phyloP scores from a whole-genome alignment of 108 stramenopile genomes.

The Stephanodiscus triporus region DNA sequence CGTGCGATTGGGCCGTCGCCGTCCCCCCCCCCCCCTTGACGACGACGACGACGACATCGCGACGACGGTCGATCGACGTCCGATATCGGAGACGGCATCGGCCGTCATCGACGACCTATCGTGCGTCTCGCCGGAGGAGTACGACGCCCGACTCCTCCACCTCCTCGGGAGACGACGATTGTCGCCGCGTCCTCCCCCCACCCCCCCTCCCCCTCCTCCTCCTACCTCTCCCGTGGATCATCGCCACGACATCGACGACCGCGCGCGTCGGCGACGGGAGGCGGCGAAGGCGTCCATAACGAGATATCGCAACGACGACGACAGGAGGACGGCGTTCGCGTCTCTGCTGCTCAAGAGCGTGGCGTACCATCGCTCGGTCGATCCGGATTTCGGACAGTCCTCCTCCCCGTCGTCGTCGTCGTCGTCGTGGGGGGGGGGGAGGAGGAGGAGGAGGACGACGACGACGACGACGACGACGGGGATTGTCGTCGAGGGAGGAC shows the following conservation, averaged over 20 bases:
- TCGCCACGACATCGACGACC: not conserved
- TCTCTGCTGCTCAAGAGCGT: constrained; percentile 75
- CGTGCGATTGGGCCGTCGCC: not conserved
- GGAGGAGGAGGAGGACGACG: not conserved
- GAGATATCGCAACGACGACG: constrained; percentile 50
- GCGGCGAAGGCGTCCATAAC: constrained; percentile 26
- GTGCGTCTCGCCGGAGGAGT: constrained; percentile 2
- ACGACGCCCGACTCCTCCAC: no score
- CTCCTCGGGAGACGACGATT: not conserved
- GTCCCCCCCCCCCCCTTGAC: no score
- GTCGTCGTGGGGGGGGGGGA: no score
- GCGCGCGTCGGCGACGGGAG: not conserved
- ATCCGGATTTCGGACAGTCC: not conserved
- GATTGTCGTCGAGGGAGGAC: not conserved
- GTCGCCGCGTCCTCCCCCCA: not conserved
- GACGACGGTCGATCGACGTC: not conserved
- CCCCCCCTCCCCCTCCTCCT: not conserved
- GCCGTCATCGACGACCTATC: not conserved
- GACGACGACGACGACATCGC: no score
- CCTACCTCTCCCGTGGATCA: no score
- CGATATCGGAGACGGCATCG: not conserved
- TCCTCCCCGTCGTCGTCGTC: no score
- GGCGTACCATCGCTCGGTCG: constrained; percentile 50
- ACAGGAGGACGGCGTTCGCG: constrained; percentile 59
- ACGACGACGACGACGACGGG: not conserved